Base-by-base conservation (phyloP, 1,284 basidiomycete species). In the Phenoliferia sp. region DNA sequence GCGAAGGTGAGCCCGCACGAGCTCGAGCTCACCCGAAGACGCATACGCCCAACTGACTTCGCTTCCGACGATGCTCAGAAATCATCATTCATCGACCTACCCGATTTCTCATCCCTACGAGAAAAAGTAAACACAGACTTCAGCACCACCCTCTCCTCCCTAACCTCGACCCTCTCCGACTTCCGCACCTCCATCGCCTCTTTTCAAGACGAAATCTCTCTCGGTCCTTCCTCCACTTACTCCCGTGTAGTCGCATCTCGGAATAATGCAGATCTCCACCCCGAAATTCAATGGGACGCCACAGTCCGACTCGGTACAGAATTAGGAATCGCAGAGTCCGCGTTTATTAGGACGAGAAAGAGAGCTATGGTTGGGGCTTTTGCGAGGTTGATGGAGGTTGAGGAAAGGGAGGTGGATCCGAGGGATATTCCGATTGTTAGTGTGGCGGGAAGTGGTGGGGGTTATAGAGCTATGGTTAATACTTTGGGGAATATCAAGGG, bases 201-300 rank as follows among this genome's bases (percentile, higher is more conserved):
- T 17, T 73, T 82, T 9, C 67, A 81, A 10, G 70, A 78, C 12
- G 81, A 81, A 64, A 74, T 81, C 29, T 74, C 76, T 17, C 72
- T 76, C 6, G 80, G 80, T 0, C 78, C 80, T 1, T 79, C 78
- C 12, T 81, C 80, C 32, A 62, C 66, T 5, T 68, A 68, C 33
- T 61, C 60, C 12, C 28, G 29, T n/a, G 69, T 72, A 39, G 32
- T 69, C 44, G 52, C 22, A 3, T 48, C 65, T 9, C 36, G 61
- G 4, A 44, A 62, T 4, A 78, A 81, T 64, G 59, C 73, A 2
- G 48, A 34, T 7, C 56, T 79, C n/a, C 70, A 82, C 61, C 81
- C 81, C 0, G 81, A 82, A 64, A 71, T 79, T 35, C 76, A 80
- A 28, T 82, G 80, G 80, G 80, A 82, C 59, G 81, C 81, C 3